Evolutionary conservation across 352 stramenopile genomes (phyloP).

Genomic region (Thraustochytrium sp.): DNA sequence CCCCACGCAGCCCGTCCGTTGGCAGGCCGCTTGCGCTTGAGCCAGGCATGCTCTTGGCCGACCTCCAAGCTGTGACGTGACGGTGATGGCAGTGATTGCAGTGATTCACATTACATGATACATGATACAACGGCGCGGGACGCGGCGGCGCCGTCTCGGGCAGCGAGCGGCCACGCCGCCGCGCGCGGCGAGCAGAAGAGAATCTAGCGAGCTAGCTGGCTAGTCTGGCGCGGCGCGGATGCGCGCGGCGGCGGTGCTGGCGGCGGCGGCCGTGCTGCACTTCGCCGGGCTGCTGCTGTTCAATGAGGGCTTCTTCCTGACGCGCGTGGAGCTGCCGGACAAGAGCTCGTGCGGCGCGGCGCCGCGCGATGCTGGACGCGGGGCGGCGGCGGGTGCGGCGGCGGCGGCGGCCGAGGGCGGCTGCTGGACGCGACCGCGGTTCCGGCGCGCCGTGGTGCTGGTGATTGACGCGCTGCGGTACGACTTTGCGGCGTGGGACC

Average conservation of each 20-base stretch:
- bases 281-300: constrained; percentile 63
- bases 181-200: no score
- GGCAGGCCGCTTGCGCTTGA: no score
- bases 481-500: constrained; percentile 80
- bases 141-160: no score
- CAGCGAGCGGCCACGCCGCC: no score
- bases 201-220: no score
- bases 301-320: constrained; percentile 77
- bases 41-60: no score
- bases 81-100: no score
- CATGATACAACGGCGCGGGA: no score
- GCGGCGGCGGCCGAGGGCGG: background rate
- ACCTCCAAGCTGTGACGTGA: no score
- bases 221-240: no score
- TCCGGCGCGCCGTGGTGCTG: constrained; percentile 79
- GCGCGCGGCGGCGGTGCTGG: background rate
- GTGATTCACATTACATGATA: no score
- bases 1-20: no score
- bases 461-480: constrained; percentile 93
- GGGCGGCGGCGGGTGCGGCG: constrained; percentile 31
- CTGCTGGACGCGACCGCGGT: constrained; percentile 70
- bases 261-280: constrained; percentile 27
- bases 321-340: constrained; percentile 70
- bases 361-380: background rate
- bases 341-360: constrained; percentile 56